Conservation (phyloP, 2,329 filamentous ascomycete genomes). For the Neonectria faginata region DNA sequence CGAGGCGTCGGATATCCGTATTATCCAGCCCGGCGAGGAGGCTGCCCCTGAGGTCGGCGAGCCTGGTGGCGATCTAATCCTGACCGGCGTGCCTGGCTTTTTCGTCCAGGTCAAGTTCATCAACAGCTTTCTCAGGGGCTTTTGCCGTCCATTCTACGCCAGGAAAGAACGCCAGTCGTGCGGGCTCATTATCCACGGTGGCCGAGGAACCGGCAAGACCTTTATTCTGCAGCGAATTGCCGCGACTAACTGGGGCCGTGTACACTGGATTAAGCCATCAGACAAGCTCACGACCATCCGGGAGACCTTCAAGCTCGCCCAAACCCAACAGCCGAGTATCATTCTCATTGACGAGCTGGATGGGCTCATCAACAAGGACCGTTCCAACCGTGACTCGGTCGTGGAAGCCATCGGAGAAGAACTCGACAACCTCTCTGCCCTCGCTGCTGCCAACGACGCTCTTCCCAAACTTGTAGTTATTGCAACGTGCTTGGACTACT, state of each 20-base stretch:
- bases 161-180: conserved; percentile 55
- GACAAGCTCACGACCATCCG: conserved; percentile 71
- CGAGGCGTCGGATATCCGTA: conserved; percentile 53
- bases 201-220: conserved; percentile 86
- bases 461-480: conserved; percentile 76
- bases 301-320: conserved; percentile 77
- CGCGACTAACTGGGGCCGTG: conserved; percentile 75
- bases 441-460: conserved; percentile 51
- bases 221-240: conserved; percentile 77
- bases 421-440: conserved; percentile 64
- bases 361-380: conserved; percentile 72
- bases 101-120: conserved; percentile 71
- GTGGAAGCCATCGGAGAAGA: conserved; percentile 65
- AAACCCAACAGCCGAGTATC: conserved; percentile 77
- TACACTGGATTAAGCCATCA: conserved; percentile 69
- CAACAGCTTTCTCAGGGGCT: conserved; percentile 73
- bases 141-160: conserved; percentile 55
- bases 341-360: conserved; percentile 85
- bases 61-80: conserved; percentile 52
- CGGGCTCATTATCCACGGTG: conserved; percentile 81
- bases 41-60: conserved; percentile 33
- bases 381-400: conserved; percentile 61
- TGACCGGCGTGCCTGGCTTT: conserved; percentile 75
- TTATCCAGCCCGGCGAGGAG: conserved; percentile 49
- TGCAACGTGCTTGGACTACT: conserved; percentile 77